These are phyloP conservation scores for Isoetes taiwanensis DNA, from an alignment of 75 land plant species.

Conservation along the genomic window DNA sequence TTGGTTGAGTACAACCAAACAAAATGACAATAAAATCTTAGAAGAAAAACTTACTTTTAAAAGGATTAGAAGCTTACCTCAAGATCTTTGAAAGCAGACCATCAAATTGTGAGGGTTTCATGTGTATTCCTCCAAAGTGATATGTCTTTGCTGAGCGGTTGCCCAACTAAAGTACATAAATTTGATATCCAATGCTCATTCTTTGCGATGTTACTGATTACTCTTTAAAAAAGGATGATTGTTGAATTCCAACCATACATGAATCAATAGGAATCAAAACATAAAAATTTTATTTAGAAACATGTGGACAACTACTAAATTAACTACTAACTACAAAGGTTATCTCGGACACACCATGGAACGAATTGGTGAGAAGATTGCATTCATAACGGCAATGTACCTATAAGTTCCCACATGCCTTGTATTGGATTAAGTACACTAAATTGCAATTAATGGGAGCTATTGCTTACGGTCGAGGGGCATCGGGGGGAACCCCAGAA, in stretches of 20 bases:
- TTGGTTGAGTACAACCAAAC: too few species aligned
- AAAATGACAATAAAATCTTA: too few species aligned
- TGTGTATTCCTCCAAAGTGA: constrained; percentile 91
- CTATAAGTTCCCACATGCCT: constrained; percentile 25
- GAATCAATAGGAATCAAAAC: constrained; percentile 80
- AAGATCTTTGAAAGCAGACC: constrained; percentile 78
- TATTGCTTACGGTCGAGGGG: constrained; percentile 84
- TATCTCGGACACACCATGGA: constrained; percentile 60
- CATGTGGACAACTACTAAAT: background rate
- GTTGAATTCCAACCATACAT: constrained; percentile 69
- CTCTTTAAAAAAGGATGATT: constrained; percentile 91
- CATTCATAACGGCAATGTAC: constrained; percentile 94
- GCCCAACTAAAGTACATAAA: too few species aligned
- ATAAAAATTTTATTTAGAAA: background rate
- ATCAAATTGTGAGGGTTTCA: constrained; percentile 66
- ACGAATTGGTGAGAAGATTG: constrained; percentile 92
- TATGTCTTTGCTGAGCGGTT: constrained; percentile 82
- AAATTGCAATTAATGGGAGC: background rate
- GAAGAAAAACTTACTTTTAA: too few species aligned
- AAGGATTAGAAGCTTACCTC: too few species aligned
- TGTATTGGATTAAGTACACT: background rate
- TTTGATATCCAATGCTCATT: background rate
- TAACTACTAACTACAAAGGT: background rate
- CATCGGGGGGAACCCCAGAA: constrained; percentile 90
- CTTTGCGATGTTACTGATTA: constrained; percentile 13